phyloP scores from a whole-genome alignment of 139 green algal genomes.

The Gonium pectorale region DNA sequence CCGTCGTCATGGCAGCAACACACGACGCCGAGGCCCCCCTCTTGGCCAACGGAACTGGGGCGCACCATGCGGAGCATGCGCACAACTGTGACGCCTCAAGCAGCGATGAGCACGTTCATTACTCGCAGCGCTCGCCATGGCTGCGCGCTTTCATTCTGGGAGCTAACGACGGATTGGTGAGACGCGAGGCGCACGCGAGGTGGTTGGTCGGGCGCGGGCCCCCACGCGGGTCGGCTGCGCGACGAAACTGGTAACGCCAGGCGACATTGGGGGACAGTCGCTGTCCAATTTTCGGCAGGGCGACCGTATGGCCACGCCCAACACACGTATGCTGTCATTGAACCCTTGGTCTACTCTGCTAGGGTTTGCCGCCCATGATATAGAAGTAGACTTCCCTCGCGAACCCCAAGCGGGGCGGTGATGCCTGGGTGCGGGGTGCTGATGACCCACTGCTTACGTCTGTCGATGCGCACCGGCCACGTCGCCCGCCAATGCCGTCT shows the following conservation, averaged over 20 bases:
- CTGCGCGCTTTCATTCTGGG: constrained; percentile 50
- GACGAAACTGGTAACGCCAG: not conserved
- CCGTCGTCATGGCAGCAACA: not conserved
- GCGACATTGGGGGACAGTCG: not conserved
- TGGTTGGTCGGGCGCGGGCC: too few species aligned
- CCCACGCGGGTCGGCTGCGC: not conserved
- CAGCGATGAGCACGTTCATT: constrained; percentile 47
- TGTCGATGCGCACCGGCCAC: too few species aligned
- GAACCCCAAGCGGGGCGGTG: too few species aligned
- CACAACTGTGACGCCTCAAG: not conserved
- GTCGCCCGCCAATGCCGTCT: too few species aligned
- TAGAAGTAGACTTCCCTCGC: too few species aligned
- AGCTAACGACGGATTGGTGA: constrained; percentile 46
- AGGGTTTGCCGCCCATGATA: too few species aligned
- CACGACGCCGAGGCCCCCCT: not conserved
- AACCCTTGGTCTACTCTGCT: too few species aligned
- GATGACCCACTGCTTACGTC: too few species aligned
- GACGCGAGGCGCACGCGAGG: not conserved
- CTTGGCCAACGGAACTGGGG: not conserved
- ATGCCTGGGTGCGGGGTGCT: too few species aligned
- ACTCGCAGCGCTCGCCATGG: constrained; percentile 40
- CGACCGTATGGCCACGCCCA: not conserved
- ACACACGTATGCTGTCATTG: not conserved
- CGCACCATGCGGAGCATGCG: too few species aligned
- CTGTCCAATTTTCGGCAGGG: not conserved